Conservation (phyloP, 805 yeast genomes). For the Lipomyces oligophaga region DNA sequence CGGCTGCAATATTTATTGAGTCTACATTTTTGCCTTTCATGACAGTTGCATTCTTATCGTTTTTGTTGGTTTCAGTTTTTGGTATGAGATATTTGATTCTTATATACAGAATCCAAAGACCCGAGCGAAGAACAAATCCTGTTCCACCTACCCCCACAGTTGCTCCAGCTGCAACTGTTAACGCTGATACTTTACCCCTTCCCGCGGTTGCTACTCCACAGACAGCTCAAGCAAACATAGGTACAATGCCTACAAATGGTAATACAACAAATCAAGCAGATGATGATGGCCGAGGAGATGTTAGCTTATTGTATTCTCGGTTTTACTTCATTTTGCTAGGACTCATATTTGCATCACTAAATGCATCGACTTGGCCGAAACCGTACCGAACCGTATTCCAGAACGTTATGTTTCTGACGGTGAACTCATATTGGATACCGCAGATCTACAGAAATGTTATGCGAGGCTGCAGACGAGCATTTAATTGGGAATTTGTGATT, state of each 20-base stretch:
- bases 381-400: slow-evolving; percentile 55
- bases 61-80: slow-evolving; percentile 50
- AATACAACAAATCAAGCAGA: too few species aligned
- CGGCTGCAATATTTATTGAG: slow-evolving; percentile 53
- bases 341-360: slow-evolving; percentile 54
- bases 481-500: slow-evolving; percentile 70
- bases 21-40: slow-evolving; percentile 63
- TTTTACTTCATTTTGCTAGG: slow-evolving; percentile 53
- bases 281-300: slow-evolving; percentile 35
- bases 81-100: slow-evolving; percentile 56
- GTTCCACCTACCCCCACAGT: slow-evolving; percentile 30
- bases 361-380: slow-evolving; percentile 61
- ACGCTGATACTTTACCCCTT: slow-evolving; percentile 31
- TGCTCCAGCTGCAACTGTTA: slow-evolving; percentile 30
- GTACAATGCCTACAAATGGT: slow-evolving; percentile 1
- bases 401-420: slow-evolving; percentile 45
- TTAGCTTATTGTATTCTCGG: slow-evolving; percentile 56
- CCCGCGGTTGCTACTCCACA: slow-evolving; percentile 40
- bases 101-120: slow-evolving; percentile 61
- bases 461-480: slow-evolving; percentile 62
- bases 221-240: slow-evolving; percentile 44
- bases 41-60: slow-evolving; percentile 64
- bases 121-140: slow-evolving; percentile 30
- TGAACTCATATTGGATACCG: slow-evolving; percentile 82
- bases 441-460: slow-evolving; percentile 76